These are phyloP conservation scores for Pyricularia grisea DNA, from an alignment of 2,329 filamentous ascomycete species.

Conservation along the genomic window DNA sequence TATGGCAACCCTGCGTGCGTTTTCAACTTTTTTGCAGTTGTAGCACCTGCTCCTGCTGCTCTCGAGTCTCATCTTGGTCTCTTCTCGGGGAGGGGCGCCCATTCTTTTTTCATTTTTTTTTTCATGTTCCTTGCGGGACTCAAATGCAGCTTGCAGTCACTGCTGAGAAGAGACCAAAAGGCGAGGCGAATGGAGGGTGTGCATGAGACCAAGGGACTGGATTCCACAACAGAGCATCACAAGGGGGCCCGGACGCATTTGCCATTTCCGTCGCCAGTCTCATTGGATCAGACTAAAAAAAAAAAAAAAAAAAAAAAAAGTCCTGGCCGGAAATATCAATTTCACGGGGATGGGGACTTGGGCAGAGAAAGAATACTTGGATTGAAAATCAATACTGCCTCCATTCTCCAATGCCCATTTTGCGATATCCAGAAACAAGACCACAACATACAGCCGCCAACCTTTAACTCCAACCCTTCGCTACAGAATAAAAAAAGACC, in stretches of 20 bases:
- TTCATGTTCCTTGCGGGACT: neutral
- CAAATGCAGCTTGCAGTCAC: neutral
- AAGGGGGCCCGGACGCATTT: neutral
- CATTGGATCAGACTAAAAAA: neutral
- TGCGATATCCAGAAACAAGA: neutral
- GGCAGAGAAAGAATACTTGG: neutral
- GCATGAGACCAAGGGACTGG: neutral
- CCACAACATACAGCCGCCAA: neutral
- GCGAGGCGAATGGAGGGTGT: neutral
- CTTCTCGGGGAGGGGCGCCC: neutral
- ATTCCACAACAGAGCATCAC: neutral
- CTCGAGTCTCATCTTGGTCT: neutral
- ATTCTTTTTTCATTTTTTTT: too few relatives aligned
- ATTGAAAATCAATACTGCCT: neutral
- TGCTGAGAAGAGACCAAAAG: neutral
- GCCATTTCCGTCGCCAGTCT: neutral
- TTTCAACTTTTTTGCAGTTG: neutral
- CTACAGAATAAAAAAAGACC: neutral
- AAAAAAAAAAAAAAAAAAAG: neutral
- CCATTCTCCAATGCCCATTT: neutral
- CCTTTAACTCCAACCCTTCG: neutral
- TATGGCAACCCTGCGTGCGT: neutral
- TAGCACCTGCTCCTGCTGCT: neutral
- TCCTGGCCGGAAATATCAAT: neutral
- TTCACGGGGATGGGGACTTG: neutral